Evolutionary conservation across 345 rosid genomes (phyloP), one percentile per base, ranked within the genome.

Genomic region (Dovyalis caffra): DNA sequence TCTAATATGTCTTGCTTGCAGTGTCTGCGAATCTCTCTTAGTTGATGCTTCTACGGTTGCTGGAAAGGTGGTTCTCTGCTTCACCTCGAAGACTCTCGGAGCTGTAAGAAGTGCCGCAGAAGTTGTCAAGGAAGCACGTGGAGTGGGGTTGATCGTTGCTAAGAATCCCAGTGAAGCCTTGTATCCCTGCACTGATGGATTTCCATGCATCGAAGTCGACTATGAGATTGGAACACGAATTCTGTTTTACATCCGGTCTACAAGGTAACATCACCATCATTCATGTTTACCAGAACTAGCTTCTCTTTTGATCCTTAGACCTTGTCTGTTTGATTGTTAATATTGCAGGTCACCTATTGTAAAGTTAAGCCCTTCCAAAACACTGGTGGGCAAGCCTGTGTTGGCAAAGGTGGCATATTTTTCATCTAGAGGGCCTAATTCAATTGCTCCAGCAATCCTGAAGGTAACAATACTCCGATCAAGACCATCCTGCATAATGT

Each of bases 161-260:
- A 87, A 85, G 77, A 83, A 86, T 28, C 91, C 88, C 0, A 82
- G 76, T 0, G 79, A 91, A 76, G 76, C 75, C 51, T 72, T 87
- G 66, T 75, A 57, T 51, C 86, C 86, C 0, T 70, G 86, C 66
- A 7, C 21, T 3, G 72, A 70, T 18, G 80, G 77, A 43, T 86
- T 89, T 77, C 94, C 97, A 0, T 81, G 77, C 68, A 43, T 88
- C 3, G 87, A 85, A 77, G 90, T 90, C 25, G 91, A 90, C 81
- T 88, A 85, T 5, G 94, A 88, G 84, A 78, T 83, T 25, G 93
- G 96, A 72, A 88, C 92, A 14, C 87, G 68, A 71, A 88, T 91
- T 76, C 85, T 89, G 25, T 83, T 73, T 45, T 90, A 90, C 81
- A 78, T 90, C 73, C 91, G 94, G 12, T 81, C 89, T 28, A 70